These are phyloP conservation scores for Symmetrospora coprosmae DNA, from an alignment of 768 basidiomycete genomes.

Conservation along the genomic window DNA sequence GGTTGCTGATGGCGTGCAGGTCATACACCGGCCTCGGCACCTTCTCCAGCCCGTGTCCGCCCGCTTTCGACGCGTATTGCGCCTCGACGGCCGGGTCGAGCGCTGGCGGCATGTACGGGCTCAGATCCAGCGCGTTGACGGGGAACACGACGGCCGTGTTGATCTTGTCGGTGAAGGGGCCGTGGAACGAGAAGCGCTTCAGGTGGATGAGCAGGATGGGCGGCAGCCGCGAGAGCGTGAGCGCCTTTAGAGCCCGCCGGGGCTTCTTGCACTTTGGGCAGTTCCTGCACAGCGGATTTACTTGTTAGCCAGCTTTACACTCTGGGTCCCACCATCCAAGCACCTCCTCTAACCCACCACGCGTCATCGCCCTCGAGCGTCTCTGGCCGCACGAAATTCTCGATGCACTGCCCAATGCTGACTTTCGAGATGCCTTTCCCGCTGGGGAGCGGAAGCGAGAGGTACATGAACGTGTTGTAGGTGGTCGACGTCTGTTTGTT, in stretches of 20 bases:
- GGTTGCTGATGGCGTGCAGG: constrained; percentile 87
- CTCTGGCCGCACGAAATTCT: constrained; percentile 79
- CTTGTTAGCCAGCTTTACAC: too few relatives aligned
- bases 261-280: constrained; percentile 86
- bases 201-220: constrained; percentile 83
- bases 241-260: constrained; percentile 67
- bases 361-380: constrained; percentile 83
- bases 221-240: constrained; percentile 81
- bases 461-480: constrained; percentile 87
- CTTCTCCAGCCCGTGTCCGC: constrained; percentile 53
- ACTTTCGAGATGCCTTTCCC: constrained; percentile 48
- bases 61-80: background rate
- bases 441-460: constrained; percentile 74
- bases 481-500: constrained; percentile 97
- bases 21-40: constrained; percentile 85
- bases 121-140: constrained; percentile 46
- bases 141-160: constrained; percentile 92
- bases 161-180: constrained; percentile 86
- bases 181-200: constrained; percentile 80
- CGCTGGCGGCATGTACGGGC: constrained; percentile 73
- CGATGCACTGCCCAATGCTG: constrained; percentile 63
- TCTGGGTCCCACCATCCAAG: background rate
- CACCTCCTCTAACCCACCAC: constrained; percentile 50
- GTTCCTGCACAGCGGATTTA: constrained; percentile 47
- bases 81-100: constrained; percentile 46